Percentiles rank a stretch among this genome's conserved stretches.
These are phyloP conservation scores for Fusarium nurragi DNA, from an alignment of 2,329 filamentous ascomycete species.

Conservation along the genomic window DNA sequence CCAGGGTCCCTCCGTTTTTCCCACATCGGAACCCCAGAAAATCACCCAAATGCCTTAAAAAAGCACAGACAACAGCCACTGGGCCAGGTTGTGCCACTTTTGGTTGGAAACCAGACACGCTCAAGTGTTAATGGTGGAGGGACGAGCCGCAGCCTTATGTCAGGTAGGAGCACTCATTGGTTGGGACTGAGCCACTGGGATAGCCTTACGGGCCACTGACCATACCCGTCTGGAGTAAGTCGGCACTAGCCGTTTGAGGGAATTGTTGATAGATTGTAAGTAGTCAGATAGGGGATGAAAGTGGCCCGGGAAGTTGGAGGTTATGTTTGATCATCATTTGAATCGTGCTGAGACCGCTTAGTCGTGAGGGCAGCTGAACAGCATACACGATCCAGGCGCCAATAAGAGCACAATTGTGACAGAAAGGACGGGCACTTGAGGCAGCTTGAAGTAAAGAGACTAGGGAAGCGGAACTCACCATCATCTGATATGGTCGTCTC, in stretches of 20 bases:
- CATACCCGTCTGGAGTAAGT: not conserved
- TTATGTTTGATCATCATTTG: fast-evolving
- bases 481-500: not conserved
- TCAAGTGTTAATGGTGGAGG: not conserved
- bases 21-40: not conserved
- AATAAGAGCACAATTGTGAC: not conserved
- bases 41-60: not conserved
- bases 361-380: not conserved
- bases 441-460: not conserved
- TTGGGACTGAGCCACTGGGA: not conserved
- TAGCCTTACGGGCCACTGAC: slow-evolving; percentile 18
- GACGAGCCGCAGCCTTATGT: slow-evolving; percentile 9
- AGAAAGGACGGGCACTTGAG: not conserved
- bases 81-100: slow-evolving; percentile 28
- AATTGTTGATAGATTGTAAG: slow-evolving; percentile 27
- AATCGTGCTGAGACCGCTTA: not conserved
- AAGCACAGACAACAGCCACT: not conserved
- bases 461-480: slow-evolving; percentile 9
- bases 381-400: not conserved
- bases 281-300: not conserved
- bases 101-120: slow-evolving; percentile 14
- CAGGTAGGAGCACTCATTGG: not conserved
- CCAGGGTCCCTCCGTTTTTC: slow-evolving; percentile 15
- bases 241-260: slow-evolving; percentile 24
- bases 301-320: too few relatives aligned